Evolutionary conservation across 768 basidiomycete species (phyloP).

Genomic region (Phanerochaete sordida): DNA sequence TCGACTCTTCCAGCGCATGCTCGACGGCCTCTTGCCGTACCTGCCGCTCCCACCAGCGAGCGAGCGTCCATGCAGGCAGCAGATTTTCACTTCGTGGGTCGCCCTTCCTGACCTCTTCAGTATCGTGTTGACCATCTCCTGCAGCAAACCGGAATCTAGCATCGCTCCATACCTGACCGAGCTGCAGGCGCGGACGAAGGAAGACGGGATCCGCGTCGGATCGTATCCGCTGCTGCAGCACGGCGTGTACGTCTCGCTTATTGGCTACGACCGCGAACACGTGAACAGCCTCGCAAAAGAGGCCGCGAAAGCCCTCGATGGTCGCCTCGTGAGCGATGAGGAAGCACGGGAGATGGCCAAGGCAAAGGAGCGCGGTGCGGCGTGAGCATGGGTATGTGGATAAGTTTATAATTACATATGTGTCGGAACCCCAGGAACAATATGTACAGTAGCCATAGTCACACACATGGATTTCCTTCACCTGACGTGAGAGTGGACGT

Average conservation of each 20-base stretch:
- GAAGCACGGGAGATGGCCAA: slow-evolving; percentile 54
- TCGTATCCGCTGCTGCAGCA: slow-evolving; percentile 61
- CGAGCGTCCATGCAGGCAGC: slow-evolving; percentile 73
- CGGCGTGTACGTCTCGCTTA: slow-evolving; percentile 66
- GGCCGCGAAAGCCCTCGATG: slow-evolving; percentile 56
- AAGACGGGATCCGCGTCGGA: slow-evolving; percentile 78
- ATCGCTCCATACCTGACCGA: slow-evolving; percentile 83
- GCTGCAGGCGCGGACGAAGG: slow-evolving; percentile 68
- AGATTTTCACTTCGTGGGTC: slow-evolving; percentile 78
- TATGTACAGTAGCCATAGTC: background rate
- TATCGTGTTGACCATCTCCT: background rate
- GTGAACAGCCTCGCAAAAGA: slow-evolving; percentile 58
- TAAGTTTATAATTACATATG: background rate
- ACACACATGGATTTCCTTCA: background rate
- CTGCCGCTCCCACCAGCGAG: slow-evolving; percentile 74
- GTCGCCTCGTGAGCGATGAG: slow-evolving; percentile 59
- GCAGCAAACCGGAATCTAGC: slow-evolving; percentile 74
- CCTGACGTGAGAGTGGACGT: no score
- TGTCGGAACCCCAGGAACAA: background rate
- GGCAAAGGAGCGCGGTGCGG: slow-evolving; percentile 18
- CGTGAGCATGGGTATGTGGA: background rate
- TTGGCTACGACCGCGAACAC: slow-evolving; percentile 43
- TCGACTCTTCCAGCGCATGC: slow-evolving; percentile 74
- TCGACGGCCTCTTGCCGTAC: slow-evolving; percentile 68
- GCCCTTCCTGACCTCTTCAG: slow-evolving; percentile 8